phyloP scores from a whole-genome alignment of 2,329 filamentous ascomycete genomes.

The Trichophyton rubrum region DNA sequence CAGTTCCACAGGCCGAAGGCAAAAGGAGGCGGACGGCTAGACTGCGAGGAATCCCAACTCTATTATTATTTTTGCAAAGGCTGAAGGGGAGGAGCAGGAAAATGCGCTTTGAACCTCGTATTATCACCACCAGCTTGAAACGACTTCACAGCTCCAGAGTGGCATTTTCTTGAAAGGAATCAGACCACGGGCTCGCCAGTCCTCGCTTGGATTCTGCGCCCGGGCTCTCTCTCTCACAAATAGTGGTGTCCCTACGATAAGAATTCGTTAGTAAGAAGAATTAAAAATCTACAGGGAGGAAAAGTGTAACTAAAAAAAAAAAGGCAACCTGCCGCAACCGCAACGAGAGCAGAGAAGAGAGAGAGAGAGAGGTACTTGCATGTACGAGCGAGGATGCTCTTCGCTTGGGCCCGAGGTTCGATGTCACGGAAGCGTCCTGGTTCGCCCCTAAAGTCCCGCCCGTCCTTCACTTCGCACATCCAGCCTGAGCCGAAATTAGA shows the following conservation, averaged over 20 bases:
- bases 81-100: not conserved
- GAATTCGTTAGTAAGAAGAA: not conserved
- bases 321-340: not conserved
- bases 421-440: constrained; percentile 3
- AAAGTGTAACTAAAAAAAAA: not conserved
- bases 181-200: not conserved
- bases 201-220: constrained; percentile 1
- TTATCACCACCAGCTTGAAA: not conserved
- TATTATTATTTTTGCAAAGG: not conserved
- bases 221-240: not conserved
- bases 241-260: not conserved
- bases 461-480: not conserved
- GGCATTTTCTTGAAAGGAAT: not conserved
- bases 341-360: not conserved
- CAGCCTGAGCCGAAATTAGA: constrained; percentile 5
- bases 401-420: constrained; percentile 3
- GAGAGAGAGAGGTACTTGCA: not conserved
- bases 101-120: constrained; percentile 5
- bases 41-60: constrained; percentile 4
- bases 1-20: constrained; percentile 1
- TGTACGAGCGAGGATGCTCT: not conserved
- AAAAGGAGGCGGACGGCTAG: constrained; percentile 4
- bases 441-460: not conserved
- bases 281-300: not conserved
- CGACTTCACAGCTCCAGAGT: not conserved